These are phyloP conservation scores for Coccomyxa subellipsoidea DNA, from an alignment of 163 green algal species.

Conservation along the genomic window DNA sequence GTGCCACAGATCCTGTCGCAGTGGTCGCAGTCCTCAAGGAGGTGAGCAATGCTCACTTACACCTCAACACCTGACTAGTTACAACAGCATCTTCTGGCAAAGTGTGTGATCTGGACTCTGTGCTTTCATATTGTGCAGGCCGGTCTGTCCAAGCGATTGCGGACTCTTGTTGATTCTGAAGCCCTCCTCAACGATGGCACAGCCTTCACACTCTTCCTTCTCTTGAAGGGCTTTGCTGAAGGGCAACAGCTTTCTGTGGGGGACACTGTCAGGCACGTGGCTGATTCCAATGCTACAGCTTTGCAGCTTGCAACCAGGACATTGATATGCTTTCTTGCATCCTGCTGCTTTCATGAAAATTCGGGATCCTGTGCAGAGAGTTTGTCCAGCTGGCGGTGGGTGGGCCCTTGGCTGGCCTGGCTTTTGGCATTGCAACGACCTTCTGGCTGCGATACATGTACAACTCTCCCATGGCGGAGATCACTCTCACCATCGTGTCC, in stretches of 20 bases:
- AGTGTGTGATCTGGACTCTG: background rate
- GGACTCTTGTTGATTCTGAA: conserved; percentile 51
- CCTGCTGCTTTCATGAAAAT: no score
- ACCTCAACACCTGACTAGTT: background rate
- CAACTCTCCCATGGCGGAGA: conserved; percentile 46
- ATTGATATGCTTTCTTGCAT: no score
- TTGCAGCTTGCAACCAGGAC: background rate
- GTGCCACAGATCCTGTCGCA: conserved; percentile 60
- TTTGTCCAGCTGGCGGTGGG: conserved; percentile 46
- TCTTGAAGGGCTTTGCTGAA: conserved; percentile 36
- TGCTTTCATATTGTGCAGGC: background rate
- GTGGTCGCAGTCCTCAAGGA: conserved; percentile 48
- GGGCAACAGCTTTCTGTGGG: background rate
- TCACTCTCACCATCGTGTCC: conserved; percentile 60
- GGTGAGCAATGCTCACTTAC: conserved; percentile 5
- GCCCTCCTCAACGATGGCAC: conserved; percentile 75
- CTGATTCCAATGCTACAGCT: background rate
- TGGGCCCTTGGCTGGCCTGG: conserved; percentile 51
- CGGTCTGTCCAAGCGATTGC: conserved; percentile 18
- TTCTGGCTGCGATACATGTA: conserved; percentile 59
- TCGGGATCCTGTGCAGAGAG: no score
- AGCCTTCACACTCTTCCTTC: conserved; percentile 70
- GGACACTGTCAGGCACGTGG: background rate
- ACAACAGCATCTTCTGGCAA: no score
- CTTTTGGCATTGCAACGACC: conserved; percentile 46